Evolutionary conservation across 768 basidiomycete genomes (phyloP), one percentile per base, ranked within the genome.

Genomic region (Rhodotorula diobovata): DNA sequence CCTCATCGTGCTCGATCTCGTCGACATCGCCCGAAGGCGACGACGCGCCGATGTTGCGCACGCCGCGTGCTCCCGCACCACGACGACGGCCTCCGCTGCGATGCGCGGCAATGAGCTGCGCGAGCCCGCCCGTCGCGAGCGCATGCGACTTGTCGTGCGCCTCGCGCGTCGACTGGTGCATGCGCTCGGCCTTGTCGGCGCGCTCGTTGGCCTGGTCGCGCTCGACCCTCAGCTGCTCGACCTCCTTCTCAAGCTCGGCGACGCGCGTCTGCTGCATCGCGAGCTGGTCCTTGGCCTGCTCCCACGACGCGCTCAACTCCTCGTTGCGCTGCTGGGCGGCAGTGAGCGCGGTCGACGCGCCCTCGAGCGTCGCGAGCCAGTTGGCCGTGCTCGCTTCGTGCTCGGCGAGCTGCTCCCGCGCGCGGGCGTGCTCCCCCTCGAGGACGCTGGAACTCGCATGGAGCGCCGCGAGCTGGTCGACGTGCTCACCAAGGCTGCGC

Each of bases 321-420:
- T 87, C 85, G 0, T 91, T 86, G 15, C 94, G 87, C 4, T 85
- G 81, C 4, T 90, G 87, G 15, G 92, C 87, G 2, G 90, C 86
- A 60, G 86, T 83, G 60, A 99, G 83, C 0, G 93, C 92, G 23
- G 81, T 81, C 53, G 89, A 89, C 4, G 91, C 87, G 80, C 96
- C 91, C 48, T 95, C 92, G 61, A 98, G 83, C 2, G 93, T 88
- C 32, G 88, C 88, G 60, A 97, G 82, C 79, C 97, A 93, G 77
- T 92, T 88, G 60, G 94, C 91, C 34, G 88, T 86, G 14, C 88
- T 86, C 14, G 83, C 81, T 11, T 82, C 81, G 46, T 93, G 83
- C 61, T 92, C 89, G 21, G 90, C 89, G 30, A 91, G 82, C 80
- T 91, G 87, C 10, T 83, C 82, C 67, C 85, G 86, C 32, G 87